phyloP scores from a whole-genome alignment of 1,139 yeast genomes.

The Candida albicans region DNA sequence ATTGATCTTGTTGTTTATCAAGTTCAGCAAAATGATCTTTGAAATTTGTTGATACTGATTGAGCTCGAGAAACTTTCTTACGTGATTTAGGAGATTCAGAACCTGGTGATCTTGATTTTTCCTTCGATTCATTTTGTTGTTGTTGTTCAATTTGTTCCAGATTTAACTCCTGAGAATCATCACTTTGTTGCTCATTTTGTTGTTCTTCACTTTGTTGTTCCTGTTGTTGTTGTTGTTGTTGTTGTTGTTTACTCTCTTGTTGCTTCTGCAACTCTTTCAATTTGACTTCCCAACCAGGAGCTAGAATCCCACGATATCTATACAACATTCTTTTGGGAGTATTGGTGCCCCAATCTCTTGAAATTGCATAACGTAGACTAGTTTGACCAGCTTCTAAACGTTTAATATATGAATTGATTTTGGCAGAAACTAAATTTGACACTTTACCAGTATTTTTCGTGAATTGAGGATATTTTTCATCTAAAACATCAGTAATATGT shows the following conservation, averaged over 20 bases:
- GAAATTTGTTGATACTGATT: too few relatives aligned
- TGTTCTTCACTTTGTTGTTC: slow-evolving; percentile 9
- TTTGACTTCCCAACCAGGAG: slow-evolving; percentile 68
- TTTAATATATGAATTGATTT: slow-evolving; percentile 79
- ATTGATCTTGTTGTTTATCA: not conserved
- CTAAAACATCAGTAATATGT: slow-evolving; percentile 73
- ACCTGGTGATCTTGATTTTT: too few relatives aligned
- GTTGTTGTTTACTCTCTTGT: slow-evolving; percentile 10
- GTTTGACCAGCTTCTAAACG: slow-evolving; percentile 80
- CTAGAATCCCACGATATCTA: slow-evolving; percentile 73
- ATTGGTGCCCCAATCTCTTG: slow-evolving; percentile 88
- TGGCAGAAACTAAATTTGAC: slow-evolving; percentile 79
- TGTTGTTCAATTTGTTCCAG: slow-evolving; percentile 2
- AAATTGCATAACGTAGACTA: slow-evolving; percentile 66
- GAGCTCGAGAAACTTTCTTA: too few relatives aligned
- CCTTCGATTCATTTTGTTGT: not conserved
- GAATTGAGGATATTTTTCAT: slow-evolving; percentile 78
- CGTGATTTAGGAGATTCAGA: too few relatives aligned
- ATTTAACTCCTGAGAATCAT: not conserved
- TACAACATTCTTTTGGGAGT: slow-evolving; percentile 87
- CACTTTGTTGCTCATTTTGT: not conserved
- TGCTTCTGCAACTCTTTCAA: slow-evolving; percentile 37
- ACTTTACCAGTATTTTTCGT: slow-evolving; percentile 75
- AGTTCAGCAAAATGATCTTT: not conserved
- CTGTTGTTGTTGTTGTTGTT: slow-evolving; percentile 6